Evolutionary conservation across 768 basidiomycete genomes (phyloP), one percentile per base, ranked within the genome.

Genomic region (Dentipellis sp.): DNA sequence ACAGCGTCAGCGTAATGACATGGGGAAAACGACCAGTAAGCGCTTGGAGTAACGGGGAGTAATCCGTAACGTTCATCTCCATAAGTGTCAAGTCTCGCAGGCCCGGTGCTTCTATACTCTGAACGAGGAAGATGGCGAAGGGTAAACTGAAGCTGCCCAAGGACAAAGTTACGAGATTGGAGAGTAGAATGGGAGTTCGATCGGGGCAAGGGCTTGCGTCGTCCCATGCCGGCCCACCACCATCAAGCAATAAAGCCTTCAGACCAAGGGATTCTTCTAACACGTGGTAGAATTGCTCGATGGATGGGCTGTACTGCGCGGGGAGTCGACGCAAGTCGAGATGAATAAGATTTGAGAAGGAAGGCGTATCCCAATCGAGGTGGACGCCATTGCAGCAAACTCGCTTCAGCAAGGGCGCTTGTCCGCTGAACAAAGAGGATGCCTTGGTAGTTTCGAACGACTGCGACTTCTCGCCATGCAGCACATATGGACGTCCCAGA

Each of bases 321-420:
- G 83, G 74, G 54, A 88, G 74, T 23, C 80, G 78, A 39, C 86
- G 78, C 53, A 90, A 69, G 60, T 88, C 86, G 54, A 90, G 72
- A 10, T 77, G 78, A 21, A 75, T 75, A n/a, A 90, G 77, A 60
- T 85, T 80, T 35, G 66, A 62, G 9, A 84, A 29, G 52, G 66
- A 54, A 8, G 81, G 74, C 16, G 66, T 66, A 12, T 69, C 61
- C 81, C 86, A 88, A 66, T 87, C 75, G 57, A 87, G 69, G 58
- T 81, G 74, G 29, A 88, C 68, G 3, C 83, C 84, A 54, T 81
- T 78, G 34, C 86, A 64, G 38, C 78, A 73, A 42, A 88, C 62
- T 61, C 79, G 74, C 29, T 69, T 68, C 10, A 89, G 69, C n/a
- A 65, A 65, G 8, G 72, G 74, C 1, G 80, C 71, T 10, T 59